phyloP scores from a whole-genome alignment of 2,329 filamentous ascomycete genomes.

The Trichoderma sp. region DNA sequence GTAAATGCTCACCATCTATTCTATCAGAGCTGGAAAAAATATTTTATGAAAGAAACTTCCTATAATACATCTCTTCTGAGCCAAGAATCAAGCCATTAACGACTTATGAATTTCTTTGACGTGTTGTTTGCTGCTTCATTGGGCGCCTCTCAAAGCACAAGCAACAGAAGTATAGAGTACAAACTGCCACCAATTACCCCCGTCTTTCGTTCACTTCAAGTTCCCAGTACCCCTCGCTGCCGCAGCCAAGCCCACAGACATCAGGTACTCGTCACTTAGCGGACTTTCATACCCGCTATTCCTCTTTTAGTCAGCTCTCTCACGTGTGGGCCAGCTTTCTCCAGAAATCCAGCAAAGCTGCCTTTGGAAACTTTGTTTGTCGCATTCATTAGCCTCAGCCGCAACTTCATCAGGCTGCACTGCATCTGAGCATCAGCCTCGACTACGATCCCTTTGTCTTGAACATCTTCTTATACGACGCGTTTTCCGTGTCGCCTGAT shows the following conservation, averaged over 20 bases:
- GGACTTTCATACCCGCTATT: background rate
- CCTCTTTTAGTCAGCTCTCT: slow-evolving; percentile 6
- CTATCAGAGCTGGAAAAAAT: fast-evolving
- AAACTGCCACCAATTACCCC: background rate
- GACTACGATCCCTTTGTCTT: background rate
- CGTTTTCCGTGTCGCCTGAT: slow-evolving; percentile 10
- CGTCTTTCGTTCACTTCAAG: background rate
- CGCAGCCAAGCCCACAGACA: fast-evolving
- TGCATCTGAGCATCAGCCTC: background rate
- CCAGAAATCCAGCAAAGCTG: background rate
- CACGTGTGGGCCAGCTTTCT: slow-evolving; percentile 11
- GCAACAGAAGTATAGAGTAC: background rate
- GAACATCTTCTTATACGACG: background rate
- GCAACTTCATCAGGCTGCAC: background rate
- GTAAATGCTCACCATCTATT: background rate
- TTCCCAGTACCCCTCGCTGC: background rate
- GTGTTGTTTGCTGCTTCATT: background rate
- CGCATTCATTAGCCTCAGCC: slow-evolving; percentile 12
- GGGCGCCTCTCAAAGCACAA: background rate
- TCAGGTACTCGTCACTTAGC: background rate
- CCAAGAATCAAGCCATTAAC: fast-evolving
- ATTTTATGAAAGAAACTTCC: background rate
- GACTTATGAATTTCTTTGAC: background rate
- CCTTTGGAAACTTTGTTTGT: background rate
- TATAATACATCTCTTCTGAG: background rate